Evolutionary conservation across 225 moss, liverwort and hornwort species (phyloP), one percentile per base, ranked within the genome.

Genomic region (Bryum argenteum): DNA sequence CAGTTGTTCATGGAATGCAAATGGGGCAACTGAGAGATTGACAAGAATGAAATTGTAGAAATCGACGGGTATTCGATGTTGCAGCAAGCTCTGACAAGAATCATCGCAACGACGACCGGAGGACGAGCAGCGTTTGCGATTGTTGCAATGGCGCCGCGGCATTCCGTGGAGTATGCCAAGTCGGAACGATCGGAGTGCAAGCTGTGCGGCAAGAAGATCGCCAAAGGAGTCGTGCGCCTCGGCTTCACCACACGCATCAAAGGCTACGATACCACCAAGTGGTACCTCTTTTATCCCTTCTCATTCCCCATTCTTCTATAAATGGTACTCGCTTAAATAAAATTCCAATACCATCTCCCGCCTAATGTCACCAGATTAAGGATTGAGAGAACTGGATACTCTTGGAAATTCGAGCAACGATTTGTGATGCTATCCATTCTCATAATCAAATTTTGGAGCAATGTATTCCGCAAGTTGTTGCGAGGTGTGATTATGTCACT

Each of bases 141-240:
- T 19, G 54, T 69, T 5, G 47, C 45, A 18, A 79, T 84, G 85
- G 65, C 82, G 67, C n/a, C 73, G 11, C 79, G 78, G 14, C 76
- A 83, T 42, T 48, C 78, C 33, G 88, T 88, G 61, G 88, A 88
- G 78, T 88, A 88, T 24, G 85, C 88, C 45, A 85, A 88, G 75
- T 85, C 88, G 1, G 83, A 78, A 33, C 82, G 83, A 26, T 78
- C 85, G 17, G 75, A 75, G 60, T 88, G 88, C 78, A 88, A 83
- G 72, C 58, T 83, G 21, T 88, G 88, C 41, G 83, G 83, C 37
- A 63, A 64, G 54, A 79, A 67, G 43, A 85, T 88, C 10, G 75
- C 73, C 9, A 85, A 85, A 56, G 83, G 88, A 11, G 12, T 22
- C 26, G 58, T 88, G 70, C 88, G 88, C 24, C 71, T 88, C 9